Percentiles rank a stretch among this genome's conserved stretches.
Evolutionary conservation across 108 stramenopile genomes (phyloP).

Genomic region (Pseudonitzschia pungens): DNA sequence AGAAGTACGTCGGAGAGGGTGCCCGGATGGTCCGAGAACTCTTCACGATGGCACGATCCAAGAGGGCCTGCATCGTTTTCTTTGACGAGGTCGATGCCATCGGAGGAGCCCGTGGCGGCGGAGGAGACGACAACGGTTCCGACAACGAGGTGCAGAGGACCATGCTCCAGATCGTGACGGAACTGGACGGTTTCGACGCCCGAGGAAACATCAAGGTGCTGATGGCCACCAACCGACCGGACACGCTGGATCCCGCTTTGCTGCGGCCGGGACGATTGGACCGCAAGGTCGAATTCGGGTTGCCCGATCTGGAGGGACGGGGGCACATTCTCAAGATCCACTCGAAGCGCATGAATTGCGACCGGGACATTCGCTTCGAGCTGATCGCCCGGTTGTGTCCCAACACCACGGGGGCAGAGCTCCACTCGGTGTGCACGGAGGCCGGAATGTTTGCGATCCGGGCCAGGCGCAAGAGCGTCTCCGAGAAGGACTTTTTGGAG

Average conservation of each 20-base stretch:
- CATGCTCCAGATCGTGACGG: conserved; percentile 98
- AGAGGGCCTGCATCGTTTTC: conserved; percentile 96
- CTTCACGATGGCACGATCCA: conserved; percentile 97
- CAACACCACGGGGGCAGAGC: conserved; percentile 97
- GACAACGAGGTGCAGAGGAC: conserved; percentile 98
- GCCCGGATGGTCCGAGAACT: conserved; percentile 99
- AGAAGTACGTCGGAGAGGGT: conserved; percentile 98
- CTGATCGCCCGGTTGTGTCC: conserved; percentile 97
- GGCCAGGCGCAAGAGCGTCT: conserved; percentile 94
- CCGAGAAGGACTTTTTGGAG: conserved; percentile 98
- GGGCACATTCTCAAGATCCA: conserved; percentile 96
- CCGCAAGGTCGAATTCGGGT: conserved; percentile 97
- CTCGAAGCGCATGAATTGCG: conserved; percentile 97
- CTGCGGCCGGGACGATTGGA: conserved; percentile 96
- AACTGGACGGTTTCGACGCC: conserved; percentile 97
- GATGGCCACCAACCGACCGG: conserved; percentile 96
- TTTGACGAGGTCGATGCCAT: conserved; percentile 96
- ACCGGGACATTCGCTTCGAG: conserved; percentile 98
- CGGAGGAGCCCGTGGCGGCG: conserved; percentile 84
- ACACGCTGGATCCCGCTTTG: conserved; percentile 96
- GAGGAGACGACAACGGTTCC: conserved; percentile 79
- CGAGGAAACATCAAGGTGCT: conserved; percentile 99
- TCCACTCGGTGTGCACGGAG: conserved; percentile 97
- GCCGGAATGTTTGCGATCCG: conserved; percentile 99
- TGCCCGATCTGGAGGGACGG: conserved; percentile 95